Percentiles rank a stretch among this genome's conserved stretches.
Evolutionary conservation across 768 basidiomycete genomes (phyloP).

Genomic region (Clathrus columnatus): DNA sequence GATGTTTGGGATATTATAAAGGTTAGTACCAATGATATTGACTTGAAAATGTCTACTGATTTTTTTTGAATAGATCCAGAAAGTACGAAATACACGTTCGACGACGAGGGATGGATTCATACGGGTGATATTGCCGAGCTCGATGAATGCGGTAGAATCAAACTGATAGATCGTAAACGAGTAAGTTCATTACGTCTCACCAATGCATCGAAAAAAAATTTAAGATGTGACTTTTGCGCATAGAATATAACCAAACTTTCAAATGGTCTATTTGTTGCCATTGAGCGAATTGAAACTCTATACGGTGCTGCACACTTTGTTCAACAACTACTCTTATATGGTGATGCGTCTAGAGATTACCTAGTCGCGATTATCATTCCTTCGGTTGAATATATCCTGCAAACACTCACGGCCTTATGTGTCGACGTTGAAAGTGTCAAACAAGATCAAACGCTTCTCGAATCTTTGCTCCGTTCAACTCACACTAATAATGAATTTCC

Average conservation of each 20-base stretch:
- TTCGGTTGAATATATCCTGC: constrained; percentile 73
- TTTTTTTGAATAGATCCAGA: constrained; percentile 81
- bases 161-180: constrained; percentile 93
- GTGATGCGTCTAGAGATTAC: constrained; percentile 83
- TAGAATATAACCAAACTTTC: constrained; percentile 98
- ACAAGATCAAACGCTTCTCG: no score
- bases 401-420: no score
- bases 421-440: no score
- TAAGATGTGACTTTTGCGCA: neutral
- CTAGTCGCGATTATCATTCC: constrained; percentile 77
- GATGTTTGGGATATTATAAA: constrained; percentile 67
- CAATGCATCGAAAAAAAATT: neutral
- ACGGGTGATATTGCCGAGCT: constrained; percentile 84
- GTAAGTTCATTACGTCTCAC: constrained; percentile 26
- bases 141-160: constrained; percentile 70
- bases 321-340: constrained; percentile 80
- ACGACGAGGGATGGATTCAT: constrained; percentile 87
- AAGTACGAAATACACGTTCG: constrained; percentile 73
- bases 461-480: no score
- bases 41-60: neutral
- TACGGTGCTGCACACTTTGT: constrained; percentile 64
- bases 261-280: constrained; percentile 96
- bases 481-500: no score
- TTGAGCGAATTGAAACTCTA: constrained; percentile 87
- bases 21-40: constrained; percentile 33